Evolutionary conservation across 768 basidiomycete species (phyloP).

Genomic region (Tricholoma matsutake): DNA sequence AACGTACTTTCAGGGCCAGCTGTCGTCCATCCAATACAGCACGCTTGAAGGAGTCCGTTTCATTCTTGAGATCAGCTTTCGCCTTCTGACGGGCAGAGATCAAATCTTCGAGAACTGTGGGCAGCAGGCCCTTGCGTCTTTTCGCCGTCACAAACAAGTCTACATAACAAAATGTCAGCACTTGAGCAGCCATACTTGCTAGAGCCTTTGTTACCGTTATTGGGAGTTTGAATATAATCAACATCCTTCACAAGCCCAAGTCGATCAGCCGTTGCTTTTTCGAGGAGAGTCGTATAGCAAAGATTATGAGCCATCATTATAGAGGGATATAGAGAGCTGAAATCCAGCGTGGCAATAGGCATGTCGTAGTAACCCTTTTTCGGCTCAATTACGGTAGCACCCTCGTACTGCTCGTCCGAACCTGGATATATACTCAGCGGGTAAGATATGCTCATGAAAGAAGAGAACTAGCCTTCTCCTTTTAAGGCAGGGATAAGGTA

Average conservation of each 20-base stretch:
- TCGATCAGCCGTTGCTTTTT: conserved; percentile 73
- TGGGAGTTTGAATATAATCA: conserved; percentile 94
- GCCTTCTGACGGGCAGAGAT: conserved; percentile 92
- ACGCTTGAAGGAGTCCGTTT: conserved; percentile 94
- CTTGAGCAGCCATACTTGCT: not conserved
- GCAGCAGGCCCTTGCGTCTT: conserved; percentile 84
- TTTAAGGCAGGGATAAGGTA: conserved; percentile 87
- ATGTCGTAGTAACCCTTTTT: conserved; percentile 93
- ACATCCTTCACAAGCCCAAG: conserved; percentile 75
- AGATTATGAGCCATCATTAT: conserved; percentile 99
- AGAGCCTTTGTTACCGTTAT: conserved; percentile 62
- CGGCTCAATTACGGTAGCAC: conserved; percentile 98
- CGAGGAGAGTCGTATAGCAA: conserved; percentile 95
- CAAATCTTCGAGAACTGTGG: conserved; percentile 90
- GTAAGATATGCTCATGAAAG: not conserved
- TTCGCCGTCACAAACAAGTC: conserved; percentile 80
- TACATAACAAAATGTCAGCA: conserved; percentile 25
- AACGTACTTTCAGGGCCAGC: conserved; percentile 83
- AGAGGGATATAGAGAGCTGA: conserved; percentile 96
- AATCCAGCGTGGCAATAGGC: conserved; percentile 97
- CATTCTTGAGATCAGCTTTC: conserved; percentile 93
- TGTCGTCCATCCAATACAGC: conserved; percentile 98
- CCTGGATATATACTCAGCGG: conserved; percentile 39
- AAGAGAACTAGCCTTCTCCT: conserved; percentile 61
- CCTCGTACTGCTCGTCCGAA: conserved; percentile 95